Conservation (phyloP, 306 rosid genomes). For the Alnus glutinosa region DNA sequence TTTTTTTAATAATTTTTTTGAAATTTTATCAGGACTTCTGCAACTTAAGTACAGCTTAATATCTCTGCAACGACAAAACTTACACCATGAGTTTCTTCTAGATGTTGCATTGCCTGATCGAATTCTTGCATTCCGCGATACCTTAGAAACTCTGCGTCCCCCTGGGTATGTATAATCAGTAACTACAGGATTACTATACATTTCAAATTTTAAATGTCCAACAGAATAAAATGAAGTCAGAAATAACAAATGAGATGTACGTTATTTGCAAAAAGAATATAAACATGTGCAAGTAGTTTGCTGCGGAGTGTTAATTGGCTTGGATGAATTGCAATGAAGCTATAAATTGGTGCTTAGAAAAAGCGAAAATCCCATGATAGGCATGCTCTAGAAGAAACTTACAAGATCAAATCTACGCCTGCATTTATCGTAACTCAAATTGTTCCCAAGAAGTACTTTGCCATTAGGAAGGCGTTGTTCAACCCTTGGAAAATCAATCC, state of each 20-base stretch:
- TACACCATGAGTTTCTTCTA: constrained; percentile 86
- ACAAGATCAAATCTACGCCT: constrained; percentile 98
- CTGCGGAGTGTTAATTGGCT: constrained; percentile 5
- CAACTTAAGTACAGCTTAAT: background rate
- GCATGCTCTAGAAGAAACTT: constrained; percentile 28
- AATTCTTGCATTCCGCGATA: constrained; percentile 93
- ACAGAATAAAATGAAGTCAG: background rate
- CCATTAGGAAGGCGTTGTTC: constrained; percentile 76
- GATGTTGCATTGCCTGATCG: constrained; percentile 94
- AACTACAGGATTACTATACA: constrained; percentile 23
- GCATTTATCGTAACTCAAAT: constrained; percentile 79
- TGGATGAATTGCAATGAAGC: background rate
- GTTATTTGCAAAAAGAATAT: background rate
- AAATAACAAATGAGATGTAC: background rate
- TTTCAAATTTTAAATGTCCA: constrained; percentile 7
- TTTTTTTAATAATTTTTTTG: no score
- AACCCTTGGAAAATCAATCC: constrained; percentile 98
- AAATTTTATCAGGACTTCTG: background rate
- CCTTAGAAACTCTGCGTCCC: constrained; percentile 77
- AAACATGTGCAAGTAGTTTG: background rate
- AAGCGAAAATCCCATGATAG: background rate
- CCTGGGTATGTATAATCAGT: constrained; percentile 51
- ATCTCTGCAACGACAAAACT: constrained; percentile 36
- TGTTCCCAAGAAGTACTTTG: constrained; percentile 62
- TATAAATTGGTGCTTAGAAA: background rate